Evolutionary conservation across 495 filamentous ascomycete species (phyloP), one percentile per base, ranked within the genome.

Genomic region (Alectoria sarmentosa): DNA sequence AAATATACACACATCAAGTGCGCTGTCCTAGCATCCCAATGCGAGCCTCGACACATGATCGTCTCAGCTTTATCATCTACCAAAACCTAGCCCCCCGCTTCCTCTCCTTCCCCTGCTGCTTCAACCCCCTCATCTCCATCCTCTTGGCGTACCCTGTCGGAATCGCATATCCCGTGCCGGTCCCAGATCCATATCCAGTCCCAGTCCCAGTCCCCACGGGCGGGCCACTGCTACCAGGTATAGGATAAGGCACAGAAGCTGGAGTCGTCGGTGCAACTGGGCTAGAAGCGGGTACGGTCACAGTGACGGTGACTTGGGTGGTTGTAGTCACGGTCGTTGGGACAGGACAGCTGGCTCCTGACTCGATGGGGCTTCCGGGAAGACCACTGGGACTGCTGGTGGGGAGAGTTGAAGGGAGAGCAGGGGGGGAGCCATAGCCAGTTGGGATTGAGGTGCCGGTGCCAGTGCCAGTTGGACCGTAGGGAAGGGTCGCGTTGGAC

Each of bases 111-210:
- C 26, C 52, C 55, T 59, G 37, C 57, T 64, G 59, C 58, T 66
- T 62, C 34, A 64, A 26, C 1, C 66, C 61, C 38, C 60, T 66
- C 66, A 57, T 65, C 56, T 69, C 63, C 54, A 58, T 52, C 66
- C 55, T 63, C 62, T 61, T 56, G 36, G 28, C 15, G 6, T 44
- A 48, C 1, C 34, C 44, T 8, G 28, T 58, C 14, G 63, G 30
- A 2, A 19, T 42, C 2, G 65, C 39, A 1, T 28, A 41, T 0
- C 21, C 46, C 3, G 34, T 4, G 0, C 61, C 64, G n/a, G 63
- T 69, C 4, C 59, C 58, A 3, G 37, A 58, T 17, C 61, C 66
- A 49, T n/a, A n/a, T n/a, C 63, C 58, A 62, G 63, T 69, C 7
- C 59, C 58, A 3, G 37, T 62, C 17, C 61, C 66, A 49, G 62